Evolutionary conservation across 805 yeast species (phyloP), one percentile per base, ranked within the genome.

Genomic region (Ogataea salicorniae): DNA sequence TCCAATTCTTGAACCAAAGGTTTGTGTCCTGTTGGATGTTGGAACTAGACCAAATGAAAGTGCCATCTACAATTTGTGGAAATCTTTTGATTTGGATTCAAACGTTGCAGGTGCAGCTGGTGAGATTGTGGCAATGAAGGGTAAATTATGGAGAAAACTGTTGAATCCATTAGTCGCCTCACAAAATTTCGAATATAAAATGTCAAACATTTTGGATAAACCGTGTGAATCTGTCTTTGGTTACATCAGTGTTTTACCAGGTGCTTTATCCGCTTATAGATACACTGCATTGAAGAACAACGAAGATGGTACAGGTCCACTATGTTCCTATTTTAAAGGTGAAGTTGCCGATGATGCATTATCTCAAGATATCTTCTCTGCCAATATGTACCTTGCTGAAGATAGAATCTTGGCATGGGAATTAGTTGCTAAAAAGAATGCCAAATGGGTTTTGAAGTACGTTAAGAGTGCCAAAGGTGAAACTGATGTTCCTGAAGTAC

Each of bases 61-160:
- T 45, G 92, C 98, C 0, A 73, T 92, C 23, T 95, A 94, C 61
- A 94, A 92, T 57, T 72, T 94, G 50, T 94, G 99, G 99, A 94
- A 94, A 67, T 95, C 97, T 0, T 94, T 94, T 66, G 99, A 94
- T 66, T 77, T 82, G 56, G 97, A 94, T 63, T 90, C 97, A 1
- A 91, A 92, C 59, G 96, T 94, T 45, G 99, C 97, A 0, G 99
- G 99, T 53, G 99, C 96, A 1, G 97, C 98, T 14, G 99, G 99
- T 52, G 98, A 94, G 66, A 91, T 94, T 62, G 86, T 86, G 52
- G 89, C 98, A 0, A 84, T 92, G 87, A 90, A 89, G 59, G 99
- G 99, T 39, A 86, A 82, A 58, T 85, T 82, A 29, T 89, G 97
- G 79, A 59, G 70, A 22, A 88, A 91, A 54, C 71, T 94, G 51